These are phyloP conservation scores for Cytospora chrysosperma DNA, from an alignment of 2,329 filamentous ascomycete species.

Conservation along the genomic window DNA sequence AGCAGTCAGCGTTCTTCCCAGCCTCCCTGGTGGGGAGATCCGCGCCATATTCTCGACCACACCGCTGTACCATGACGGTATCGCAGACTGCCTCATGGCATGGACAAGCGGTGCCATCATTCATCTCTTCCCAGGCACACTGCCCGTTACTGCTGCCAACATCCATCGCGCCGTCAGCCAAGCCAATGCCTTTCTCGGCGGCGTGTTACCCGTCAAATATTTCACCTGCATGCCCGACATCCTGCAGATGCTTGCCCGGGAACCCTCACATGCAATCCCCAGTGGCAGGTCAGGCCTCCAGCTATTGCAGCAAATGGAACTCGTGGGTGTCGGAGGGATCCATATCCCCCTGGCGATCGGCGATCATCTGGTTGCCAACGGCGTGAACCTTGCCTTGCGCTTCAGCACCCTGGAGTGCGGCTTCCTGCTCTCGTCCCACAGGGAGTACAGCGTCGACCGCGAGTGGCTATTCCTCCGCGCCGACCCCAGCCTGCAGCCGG, in stretches of 20 bases:
- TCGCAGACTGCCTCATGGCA: slow-evolving; percentile 60
- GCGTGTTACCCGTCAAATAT: slow-evolving; percentile 44
- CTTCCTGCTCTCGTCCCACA: slow-evolving; percentile 62
- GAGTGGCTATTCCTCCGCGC: slow-evolving; percentile 61
- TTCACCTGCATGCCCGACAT: slow-evolving; percentile 64
- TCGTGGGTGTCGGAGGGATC: slow-evolving; percentile 64
- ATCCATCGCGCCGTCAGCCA: slow-evolving; percentile 47
- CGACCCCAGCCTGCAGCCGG: slow-evolving; percentile 22
- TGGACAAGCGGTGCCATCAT: slow-evolving; percentile 61
- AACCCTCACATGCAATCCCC: neutral
- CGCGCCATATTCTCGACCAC: slow-evolving; percentile 63
- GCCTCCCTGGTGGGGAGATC: slow-evolving; percentile 36
- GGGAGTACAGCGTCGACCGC: slow-evolving; percentile 52
- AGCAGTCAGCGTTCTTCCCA: slow-evolving; percentile 54
- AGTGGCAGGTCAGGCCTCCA: slow-evolving; percentile 42
- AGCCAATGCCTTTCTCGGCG: slow-evolving; percentile 31
- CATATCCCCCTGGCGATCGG: slow-evolving; percentile 54
- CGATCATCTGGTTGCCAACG: slow-evolving; percentile 47
- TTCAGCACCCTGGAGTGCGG: slow-evolving; percentile 67
- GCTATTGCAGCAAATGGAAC: slow-evolving; percentile 50
- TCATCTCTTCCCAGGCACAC: slow-evolving; percentile 61
- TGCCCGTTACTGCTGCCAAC: slow-evolving; percentile 56
- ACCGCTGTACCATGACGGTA: slow-evolving; percentile 64
- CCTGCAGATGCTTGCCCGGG: slow-evolving; percentile 49
- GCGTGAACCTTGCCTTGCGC: slow-evolving; percentile 58